Percentiles rank a stretch among this genome's conserved stretches.
phyloP scores from a whole-genome alignment of 441 rosid genomes.

The Adansonia gregorii region DNA sequence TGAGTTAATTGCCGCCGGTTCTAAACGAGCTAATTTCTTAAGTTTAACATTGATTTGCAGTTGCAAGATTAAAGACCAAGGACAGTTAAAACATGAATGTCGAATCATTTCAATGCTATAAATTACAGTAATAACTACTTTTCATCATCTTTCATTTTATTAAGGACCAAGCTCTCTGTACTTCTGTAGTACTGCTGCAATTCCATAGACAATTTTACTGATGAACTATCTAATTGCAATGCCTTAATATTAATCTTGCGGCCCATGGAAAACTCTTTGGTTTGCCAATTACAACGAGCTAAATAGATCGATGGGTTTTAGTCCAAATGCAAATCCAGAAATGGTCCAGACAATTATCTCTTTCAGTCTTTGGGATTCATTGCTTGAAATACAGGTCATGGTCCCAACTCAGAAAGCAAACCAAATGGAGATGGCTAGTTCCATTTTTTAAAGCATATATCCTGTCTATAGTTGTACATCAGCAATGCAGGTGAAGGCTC shows the following conservation, averaged over 20 bases:
- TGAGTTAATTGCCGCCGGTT: background rate
- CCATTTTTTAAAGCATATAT: background rate
- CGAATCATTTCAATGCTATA: too few relatives aligned
- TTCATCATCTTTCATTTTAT: background rate
- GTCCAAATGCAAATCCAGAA: background rate
- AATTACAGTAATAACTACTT: too few relatives aligned
- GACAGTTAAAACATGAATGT: too few relatives aligned
- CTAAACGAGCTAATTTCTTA: background rate
- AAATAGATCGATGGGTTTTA: background rate
- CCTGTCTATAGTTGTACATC: background rate
- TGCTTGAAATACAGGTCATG: too few relatives aligned
- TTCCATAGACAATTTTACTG: too few relatives aligned
- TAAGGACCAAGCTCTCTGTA: background rate
- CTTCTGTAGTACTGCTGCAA: too few relatives aligned
- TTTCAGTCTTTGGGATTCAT: background rate
- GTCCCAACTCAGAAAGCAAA: too few relatives aligned
- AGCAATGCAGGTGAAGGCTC: background rate
- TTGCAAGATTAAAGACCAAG: too few relatives aligned
- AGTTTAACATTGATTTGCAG: background rate
- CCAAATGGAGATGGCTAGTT: background rate
- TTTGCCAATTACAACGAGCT: background rate
- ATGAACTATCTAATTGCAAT: background rate
- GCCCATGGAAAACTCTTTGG: background rate
- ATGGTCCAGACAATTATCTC: background rate
- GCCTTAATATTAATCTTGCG: background rate